phyloP scores from a whole-genome alignment of 352 stramenopile species.

The Phytopythium cucurbitacearum region DNA sequence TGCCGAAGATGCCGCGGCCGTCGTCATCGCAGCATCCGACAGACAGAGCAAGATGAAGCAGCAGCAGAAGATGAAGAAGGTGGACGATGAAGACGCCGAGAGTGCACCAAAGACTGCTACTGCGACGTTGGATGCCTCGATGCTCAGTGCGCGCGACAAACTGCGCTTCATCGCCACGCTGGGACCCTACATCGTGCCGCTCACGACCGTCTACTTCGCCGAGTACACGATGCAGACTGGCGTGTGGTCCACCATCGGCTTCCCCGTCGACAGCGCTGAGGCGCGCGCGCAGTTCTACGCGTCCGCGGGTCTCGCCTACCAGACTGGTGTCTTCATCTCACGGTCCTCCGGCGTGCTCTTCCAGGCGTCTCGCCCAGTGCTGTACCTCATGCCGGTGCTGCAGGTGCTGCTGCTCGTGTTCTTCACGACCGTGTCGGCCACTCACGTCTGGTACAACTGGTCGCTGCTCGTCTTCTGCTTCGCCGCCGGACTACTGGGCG shows the following conservation, averaged over 20 bases:
- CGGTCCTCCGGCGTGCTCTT: conserved; percentile 86
- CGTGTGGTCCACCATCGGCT: conserved; percentile 93
- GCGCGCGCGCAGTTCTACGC: conserved; percentile 88
- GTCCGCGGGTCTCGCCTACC: conserved; percentile 88
- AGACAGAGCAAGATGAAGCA: conserved; percentile 1
- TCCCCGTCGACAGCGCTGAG: conserved; percentile 71
- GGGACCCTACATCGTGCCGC: conserved; percentile 88
- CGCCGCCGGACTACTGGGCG: conserved; percentile 84
- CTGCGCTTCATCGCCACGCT: conserved; percentile 76
- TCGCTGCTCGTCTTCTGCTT: conserved; percentile 80
- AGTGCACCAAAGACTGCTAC: conserved; percentile 1
- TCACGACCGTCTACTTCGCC: conserved; percentile 91
- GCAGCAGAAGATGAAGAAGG: conserved; percentile 14
- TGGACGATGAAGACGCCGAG: conserved; percentile 9
- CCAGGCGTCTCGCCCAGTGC: conserved; percentile 52
- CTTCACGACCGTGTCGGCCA: conserved; percentile 79
- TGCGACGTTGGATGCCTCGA: conserved; percentile 18
- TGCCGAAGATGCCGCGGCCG: conserved; percentile 8
- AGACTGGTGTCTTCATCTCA: conserved; percentile 91
- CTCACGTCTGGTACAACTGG: conserved; percentile 88
- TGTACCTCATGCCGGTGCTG: conserved; percentile 89
- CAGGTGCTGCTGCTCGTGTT: conserved; percentile 86
- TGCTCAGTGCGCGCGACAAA: conserved; percentile 50
- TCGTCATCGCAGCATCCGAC: conserved; percentile 1
- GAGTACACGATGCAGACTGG: conserved; percentile 94